Percentiles rank a stretch among this genome's conserved stretches.
These are phyloP conservation scores for Fusarium lyarnte DNA, from an alignment of 2,329 filamentous ascomycete species.

Conservation along the genomic window DNA sequence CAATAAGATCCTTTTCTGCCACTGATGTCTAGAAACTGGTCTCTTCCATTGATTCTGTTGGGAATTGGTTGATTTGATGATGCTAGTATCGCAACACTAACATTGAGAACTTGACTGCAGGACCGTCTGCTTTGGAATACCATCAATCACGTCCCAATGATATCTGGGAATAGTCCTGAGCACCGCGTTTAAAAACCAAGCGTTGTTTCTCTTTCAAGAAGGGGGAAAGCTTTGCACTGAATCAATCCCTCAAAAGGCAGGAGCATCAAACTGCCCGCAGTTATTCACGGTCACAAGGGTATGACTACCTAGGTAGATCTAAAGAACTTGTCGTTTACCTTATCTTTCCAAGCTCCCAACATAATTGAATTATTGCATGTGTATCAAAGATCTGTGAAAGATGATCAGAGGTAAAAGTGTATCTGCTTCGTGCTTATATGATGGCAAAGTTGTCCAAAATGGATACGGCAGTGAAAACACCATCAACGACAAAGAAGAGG, in stretches of 20 bases:
- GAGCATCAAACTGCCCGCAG: not conserved
- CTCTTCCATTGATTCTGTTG: not conserved
- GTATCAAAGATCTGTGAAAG: fast-evolving
- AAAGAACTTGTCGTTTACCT: not conserved
- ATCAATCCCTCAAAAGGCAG: fast-evolving
- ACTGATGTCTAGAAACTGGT: not conserved
- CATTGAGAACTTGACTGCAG: not conserved
- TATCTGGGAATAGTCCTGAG: not conserved
- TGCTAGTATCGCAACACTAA: not conserved
- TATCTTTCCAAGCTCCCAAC: fast-evolving
- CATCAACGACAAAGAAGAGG: not conserved
- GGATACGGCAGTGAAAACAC: not conserved
- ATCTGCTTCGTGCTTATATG: fast-evolving
- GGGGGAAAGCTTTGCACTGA: not conserved
- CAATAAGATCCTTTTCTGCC: fast-evolving
- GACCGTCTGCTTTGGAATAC: fast-evolving
- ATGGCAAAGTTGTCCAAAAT: fast-evolving
- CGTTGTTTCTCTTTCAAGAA: too few relatives aligned
- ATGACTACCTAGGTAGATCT: not conserved
- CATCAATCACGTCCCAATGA: not conserved
- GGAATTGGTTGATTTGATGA: too few relatives aligned
- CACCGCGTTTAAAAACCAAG: too few relatives aligned
- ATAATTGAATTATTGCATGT: fast-evolving
- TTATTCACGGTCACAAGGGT: too few relatives aligned
- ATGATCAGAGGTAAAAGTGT: fast-evolving